Evolutionary conservation across 179 eudicot genomes (phyloP).

Genomic region (Heliamphora pulchella): DNA sequence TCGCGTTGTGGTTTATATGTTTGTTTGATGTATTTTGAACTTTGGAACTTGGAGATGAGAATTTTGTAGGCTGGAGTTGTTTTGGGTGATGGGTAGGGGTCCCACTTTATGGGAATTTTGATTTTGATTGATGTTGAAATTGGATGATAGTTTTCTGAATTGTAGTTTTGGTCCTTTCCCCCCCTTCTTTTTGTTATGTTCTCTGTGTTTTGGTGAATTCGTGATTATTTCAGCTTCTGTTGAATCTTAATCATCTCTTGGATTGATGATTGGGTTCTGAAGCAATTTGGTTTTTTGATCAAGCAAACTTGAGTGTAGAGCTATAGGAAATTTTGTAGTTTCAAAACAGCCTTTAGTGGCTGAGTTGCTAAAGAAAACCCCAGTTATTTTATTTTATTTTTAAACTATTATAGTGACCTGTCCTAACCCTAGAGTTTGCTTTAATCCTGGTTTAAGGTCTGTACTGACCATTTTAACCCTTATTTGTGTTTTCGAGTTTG

Average conservation of each 20-base stretch:
- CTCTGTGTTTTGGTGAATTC: background rate
- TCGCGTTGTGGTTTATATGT: background rate
- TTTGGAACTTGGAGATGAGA: background rate
- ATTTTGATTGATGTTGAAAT: constrained; percentile 1
- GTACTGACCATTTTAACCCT: background rate
- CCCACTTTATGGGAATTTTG: background rate
- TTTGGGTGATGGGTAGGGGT: background rate
- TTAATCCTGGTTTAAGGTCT: background rate
- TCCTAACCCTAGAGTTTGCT: background rate
- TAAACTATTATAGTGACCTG: background rate
- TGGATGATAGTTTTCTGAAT: background rate
- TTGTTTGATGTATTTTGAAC: background rate
- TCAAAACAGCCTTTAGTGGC: background rate
- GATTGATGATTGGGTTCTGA: background rate
- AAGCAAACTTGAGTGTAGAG: background rate
- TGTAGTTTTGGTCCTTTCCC: background rate
- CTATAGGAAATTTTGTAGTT: background rate
- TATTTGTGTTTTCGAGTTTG: background rate
- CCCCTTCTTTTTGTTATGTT: background rate
- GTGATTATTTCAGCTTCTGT: background rate
- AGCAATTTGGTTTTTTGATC: background rate
- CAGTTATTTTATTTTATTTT: background rate
- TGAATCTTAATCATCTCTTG: background rate
- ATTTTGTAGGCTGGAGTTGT: background rate
- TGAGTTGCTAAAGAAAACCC: background rate